Base-by-base conservation (phyloP, 1,284 basidiomycete genomes). In the Erythrobasidium hasegawianum region DNA sequence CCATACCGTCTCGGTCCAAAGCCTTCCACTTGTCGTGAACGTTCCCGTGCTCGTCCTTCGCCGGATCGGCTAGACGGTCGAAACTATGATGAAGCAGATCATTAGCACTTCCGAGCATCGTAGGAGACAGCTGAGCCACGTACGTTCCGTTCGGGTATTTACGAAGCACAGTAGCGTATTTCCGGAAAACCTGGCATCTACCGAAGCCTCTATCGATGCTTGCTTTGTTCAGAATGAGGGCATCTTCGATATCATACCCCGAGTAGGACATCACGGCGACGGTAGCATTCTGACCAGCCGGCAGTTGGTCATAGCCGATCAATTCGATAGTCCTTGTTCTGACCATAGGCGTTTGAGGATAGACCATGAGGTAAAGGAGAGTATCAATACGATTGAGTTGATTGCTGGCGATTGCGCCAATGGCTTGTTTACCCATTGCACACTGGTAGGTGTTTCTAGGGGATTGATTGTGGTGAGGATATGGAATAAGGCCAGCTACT, bases 371-470 rank as follows among this genome's bases (percentile, higher is more conserved):
- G 79, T 99, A 98, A 24, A 98, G 83, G n/a, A 99, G 83, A 0
- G 96, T 99, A 78, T 99, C 96, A 77, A 99, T 98, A 52, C 96
- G 85, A 77, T 95, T 91, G 70, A 97, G 85, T 77, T 98, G 96
- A 77, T 99, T 99, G 80, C 95, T 97, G 0, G 87, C 95, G 72
- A 98, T 98, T 1, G 93, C 94, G n/a, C 96, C 96, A 70, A 98
- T 97, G 0, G 96, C 96, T 81, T 99, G 96, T 81, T 99, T 99
- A 70, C 96, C 96, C 96, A 98, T 99, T 59, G 96, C 96, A 76
- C 96, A 98, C 81, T 99, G 94, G 76, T 98, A 98, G 1, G 96
- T 98, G 76, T 98, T 97, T 64, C 96, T 87, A 3, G 97, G 96
- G 1, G 94, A 97, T 77, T 99, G 97, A 76, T 99, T 98, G 79